phyloP scores from a whole-genome alignment of 192 early-diverging fungal species.

The Umbelopsis sp. region DNA sequence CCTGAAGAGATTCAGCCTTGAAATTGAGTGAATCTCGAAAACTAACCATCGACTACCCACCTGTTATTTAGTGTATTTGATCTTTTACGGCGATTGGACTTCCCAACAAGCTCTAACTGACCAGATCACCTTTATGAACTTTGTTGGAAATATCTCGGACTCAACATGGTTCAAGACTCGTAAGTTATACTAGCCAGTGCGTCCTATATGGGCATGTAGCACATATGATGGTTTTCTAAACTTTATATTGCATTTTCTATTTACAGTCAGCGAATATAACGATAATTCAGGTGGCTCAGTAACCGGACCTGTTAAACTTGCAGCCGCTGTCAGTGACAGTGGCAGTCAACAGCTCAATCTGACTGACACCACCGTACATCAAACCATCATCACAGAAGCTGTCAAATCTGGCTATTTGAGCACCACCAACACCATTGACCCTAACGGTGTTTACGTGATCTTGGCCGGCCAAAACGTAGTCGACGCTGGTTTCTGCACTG shows the following conservation, averaged over 20 bases:
- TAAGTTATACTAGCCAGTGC: constrained; percentile 11
- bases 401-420: constrained; percentile 38
- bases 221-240: background rate
- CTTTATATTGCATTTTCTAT: background rate
- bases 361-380: constrained; percentile 24
- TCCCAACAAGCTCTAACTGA: constrained; percentile 14
- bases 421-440: constrained; percentile 29
- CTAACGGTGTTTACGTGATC: constrained; percentile 40
- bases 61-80: constrained; percentile 23
- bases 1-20: background rate
- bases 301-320: constrained; percentile 38
- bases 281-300: constrained; percentile 34
- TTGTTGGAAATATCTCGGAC: constrained; percentile 29
- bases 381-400: constrained; percentile 36
- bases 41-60: background rate
- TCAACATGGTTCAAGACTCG: constrained; percentile 32
- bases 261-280: constrained; percentile 35
- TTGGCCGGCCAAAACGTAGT: constrained; percentile 29
- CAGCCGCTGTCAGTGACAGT: constrained; percentile 34
- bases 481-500: constrained; percentile 34
- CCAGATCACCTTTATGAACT: constrained; percentile 32
- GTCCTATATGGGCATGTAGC: background rate
- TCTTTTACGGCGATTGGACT: constrained; percentile 33
- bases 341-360: constrained; percentile 27
- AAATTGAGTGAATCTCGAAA: too few species aligned